Conservation (phyloP, 2,329 filamentous ascomycete genomes). For the Pseudogymnoascus sp. region DNA sequence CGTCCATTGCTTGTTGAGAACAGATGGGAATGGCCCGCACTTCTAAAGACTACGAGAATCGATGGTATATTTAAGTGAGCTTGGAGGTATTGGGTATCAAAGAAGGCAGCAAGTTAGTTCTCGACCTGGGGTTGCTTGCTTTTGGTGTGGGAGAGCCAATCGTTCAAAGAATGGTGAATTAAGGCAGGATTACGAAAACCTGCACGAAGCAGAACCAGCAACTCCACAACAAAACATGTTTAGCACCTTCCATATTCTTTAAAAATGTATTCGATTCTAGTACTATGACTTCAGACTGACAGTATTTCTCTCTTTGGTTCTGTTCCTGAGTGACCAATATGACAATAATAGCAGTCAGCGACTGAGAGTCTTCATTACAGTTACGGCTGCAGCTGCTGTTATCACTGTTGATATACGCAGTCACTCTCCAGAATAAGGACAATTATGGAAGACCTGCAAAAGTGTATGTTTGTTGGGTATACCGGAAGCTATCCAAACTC, state of each 20-base stretch:
- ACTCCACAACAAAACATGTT: neutral
- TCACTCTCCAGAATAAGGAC: neutral
- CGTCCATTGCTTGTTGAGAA: neutral
- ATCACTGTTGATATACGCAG: no score
- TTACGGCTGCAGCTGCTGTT: no score
- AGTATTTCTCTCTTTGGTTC: no score
- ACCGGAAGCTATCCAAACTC: slow-evolving; percentile 1
- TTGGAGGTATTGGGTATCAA: neutral
- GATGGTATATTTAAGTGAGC: neutral
- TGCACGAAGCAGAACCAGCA: neutral
- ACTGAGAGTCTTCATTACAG: no score
- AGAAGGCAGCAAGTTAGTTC: neutral
- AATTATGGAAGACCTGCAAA: neutral
- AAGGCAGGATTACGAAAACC: neutral
- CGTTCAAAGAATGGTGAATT: neutral
- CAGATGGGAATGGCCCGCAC: neutral
- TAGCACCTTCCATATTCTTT: neutral
- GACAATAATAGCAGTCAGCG: no score
- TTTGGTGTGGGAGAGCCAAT: neutral
- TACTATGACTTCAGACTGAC: no score
- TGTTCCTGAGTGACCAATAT: no score
- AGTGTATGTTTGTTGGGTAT: slow-evolving; percentile 1
- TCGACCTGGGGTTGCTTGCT: neutral
- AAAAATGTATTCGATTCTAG: neutral
- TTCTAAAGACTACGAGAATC: neutral